Evolutionary conservation across 208 protist genomes (phyloP), one percentile per base, ranked within the genome.

Genomic region (Acanthamoeba triangularis): DNA sequence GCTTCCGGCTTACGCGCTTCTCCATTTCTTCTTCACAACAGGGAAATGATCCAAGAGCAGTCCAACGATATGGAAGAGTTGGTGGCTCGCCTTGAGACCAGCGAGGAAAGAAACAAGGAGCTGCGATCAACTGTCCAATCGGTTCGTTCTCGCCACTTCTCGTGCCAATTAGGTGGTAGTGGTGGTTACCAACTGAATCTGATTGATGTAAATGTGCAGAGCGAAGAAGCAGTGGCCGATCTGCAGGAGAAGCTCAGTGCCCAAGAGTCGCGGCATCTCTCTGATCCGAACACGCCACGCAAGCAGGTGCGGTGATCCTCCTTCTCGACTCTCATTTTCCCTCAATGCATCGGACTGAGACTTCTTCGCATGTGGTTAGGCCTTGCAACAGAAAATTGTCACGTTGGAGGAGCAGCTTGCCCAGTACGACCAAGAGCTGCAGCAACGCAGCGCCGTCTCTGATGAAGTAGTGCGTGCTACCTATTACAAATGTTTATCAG

Each of bases 361-460:
- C 65, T 3, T 23, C 30, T 41, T 44, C 30, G 13, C 6, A 28
- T 16, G 13, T 37, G 28, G 8, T n/a, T 33, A 56, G 52, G 49
- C n/a, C 28, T 49, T 88, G 18, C 41, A 63, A 1, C 25, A 41
- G 11, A 33, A 65, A n/a, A 30, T 88, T 14, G 41, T 20, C 44
- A 44, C 28, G 3, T 30, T 88, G 80, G 80, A 88, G 52, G 6
- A 59, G 30, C 80, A 88, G 23, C 52, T 88, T 8, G 4, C 47
- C 3, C 49, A 88, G 13, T 88, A 88, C 35, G 80, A 88, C 49
- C n/a, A 88, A 63, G 80, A 88, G 80, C n/a, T 88, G 28, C 23
- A 88, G 52, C 8, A 65, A 49, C 80, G 80, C 13, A 63, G 13
- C 52, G 80, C 80, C 4, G 41, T 63, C n/a, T 61, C 80, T 25